These are phyloP conservation scores for Pyrrhoderma noxium DNA, from an alignment of 1,284 basidiomycete species.

Conservation along the genomic window DNA sequence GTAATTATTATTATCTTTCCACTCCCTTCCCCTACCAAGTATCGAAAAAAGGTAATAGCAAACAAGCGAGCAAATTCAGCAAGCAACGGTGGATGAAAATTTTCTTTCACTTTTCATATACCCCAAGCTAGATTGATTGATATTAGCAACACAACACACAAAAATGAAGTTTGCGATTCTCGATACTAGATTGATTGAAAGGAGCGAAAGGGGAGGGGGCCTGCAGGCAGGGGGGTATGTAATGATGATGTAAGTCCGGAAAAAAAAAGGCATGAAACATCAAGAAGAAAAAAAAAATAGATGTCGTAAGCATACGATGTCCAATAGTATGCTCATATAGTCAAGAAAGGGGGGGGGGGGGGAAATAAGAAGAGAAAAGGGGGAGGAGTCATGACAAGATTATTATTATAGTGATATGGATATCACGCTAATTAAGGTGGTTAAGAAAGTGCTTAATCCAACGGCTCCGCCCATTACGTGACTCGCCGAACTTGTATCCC, in stretches of 20 bases:
- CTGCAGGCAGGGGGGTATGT: constrained; percentile 10
- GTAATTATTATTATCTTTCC: too few species aligned
- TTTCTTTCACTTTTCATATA: too few species aligned
- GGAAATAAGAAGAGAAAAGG: background rate
- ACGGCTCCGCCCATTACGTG: background rate
- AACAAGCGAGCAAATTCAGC: too few species aligned
- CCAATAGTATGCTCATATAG: background rate
- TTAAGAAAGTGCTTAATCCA: constrained; percentile 4
- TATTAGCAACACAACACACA: constrained; percentile 6
- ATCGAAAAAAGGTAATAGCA: too few species aligned
- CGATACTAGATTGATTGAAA: background rate
- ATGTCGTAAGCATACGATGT: background rate
- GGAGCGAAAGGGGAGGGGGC: constrained; percentile 5
- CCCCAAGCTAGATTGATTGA: too few species aligned
- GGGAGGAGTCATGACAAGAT: too few species aligned
- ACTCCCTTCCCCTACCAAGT: too few species aligned
- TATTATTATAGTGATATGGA: constrained; percentile 10
- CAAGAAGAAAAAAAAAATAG: constrained; percentile 5
- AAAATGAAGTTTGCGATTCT: background rate
- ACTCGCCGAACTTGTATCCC: constrained; percentile 5
- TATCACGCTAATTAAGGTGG: constrained; percentile 1
- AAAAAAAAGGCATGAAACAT: constrained; percentile 10
- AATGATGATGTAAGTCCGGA: background rate
- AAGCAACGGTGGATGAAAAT: too few species aligned
- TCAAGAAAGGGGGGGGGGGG: background rate